Evolutionary conservation across 2,329 filamentous ascomycete genomes (phyloP).

Genomic region (Pseudohalonectria lignicola): DNA sequence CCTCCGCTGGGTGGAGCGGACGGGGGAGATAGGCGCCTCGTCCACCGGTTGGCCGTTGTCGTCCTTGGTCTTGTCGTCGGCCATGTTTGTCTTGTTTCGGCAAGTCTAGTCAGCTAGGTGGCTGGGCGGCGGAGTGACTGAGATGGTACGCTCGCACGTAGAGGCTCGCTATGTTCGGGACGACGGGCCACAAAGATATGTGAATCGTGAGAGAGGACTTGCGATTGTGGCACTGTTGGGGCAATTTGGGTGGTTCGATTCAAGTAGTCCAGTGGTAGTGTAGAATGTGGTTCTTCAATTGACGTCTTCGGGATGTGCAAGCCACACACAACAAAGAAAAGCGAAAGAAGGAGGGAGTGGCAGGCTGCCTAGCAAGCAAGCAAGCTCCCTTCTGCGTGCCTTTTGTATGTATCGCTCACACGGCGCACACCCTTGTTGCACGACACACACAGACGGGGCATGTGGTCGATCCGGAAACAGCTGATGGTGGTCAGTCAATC

Average conservation of each 20-base stretch:
- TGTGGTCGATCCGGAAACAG: not conserved
- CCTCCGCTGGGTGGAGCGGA: conserved; percentile 34
- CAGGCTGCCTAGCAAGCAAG: too few species aligned
- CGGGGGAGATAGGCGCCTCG: conserved; percentile 46
- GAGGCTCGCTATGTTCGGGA: too few species aligned
- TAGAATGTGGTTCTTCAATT: not conserved
- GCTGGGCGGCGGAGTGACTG: not conserved
- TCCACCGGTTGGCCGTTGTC: conserved; percentile 31
- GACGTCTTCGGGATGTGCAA: not conserved
- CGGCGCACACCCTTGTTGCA: not conserved
- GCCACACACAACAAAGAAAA: not conserved
- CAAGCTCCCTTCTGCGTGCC: not conserved
- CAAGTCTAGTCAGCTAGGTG: not conserved
- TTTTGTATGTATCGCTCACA: not conserved
- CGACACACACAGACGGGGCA: not conserved
- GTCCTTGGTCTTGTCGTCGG: conserved; percentile 15
- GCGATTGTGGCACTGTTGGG: not conserved
- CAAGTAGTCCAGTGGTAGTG: not conserved
- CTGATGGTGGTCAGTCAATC: not conserved
- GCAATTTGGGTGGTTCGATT: not conserved
- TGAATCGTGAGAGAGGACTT: too few species aligned
- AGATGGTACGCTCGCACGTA: not conserved
- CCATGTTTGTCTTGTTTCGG: conserved; percentile 15
- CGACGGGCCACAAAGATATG: too few species aligned
- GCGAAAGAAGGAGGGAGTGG: not conserved